phyloP scores from a whole-genome alignment of 768 basidiomycete genomes.

The Mycena amicta region DNA sequence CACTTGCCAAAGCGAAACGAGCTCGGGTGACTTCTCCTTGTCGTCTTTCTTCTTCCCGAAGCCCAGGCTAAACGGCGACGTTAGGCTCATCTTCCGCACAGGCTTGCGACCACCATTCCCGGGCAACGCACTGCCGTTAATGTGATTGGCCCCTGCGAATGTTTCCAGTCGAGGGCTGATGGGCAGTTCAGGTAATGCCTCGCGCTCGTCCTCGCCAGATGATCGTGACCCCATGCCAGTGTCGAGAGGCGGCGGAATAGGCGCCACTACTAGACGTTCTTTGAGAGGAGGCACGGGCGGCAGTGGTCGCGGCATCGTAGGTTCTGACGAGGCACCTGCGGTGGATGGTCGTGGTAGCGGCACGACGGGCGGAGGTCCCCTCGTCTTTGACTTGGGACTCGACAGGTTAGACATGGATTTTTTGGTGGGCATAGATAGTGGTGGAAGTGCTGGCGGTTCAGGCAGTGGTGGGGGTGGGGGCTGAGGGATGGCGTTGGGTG shows the following conservation, averaged over 20 bases:
- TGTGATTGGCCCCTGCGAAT: constrained; percentile 18
- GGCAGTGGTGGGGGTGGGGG: constrained; percentile 20
- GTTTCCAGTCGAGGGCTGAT: constrained; percentile 22
- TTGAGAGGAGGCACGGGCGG: constrained; percentile 1
- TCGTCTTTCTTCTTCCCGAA: constrained; percentile 57
- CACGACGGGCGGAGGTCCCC: constrained; percentile 20
- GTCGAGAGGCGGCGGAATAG: not conserved
- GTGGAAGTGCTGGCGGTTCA: constrained; percentile 4
- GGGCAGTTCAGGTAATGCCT: constrained; percentile 14
- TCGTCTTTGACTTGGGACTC: constrained; percentile 22
- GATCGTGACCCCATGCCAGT: constrained; percentile 13
- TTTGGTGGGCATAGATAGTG: constrained; percentile 12
- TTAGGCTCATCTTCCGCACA: constrained; percentile 70
- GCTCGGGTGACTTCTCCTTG: constrained; percentile 38
- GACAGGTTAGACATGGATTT: constrained; percentile 18
- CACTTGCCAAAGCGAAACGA: constrained; percentile 23
- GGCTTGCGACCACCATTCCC: constrained; percentile 37
- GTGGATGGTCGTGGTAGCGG: constrained; percentile 40
- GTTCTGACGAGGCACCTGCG: constrained; percentile 29
- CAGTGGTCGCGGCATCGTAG: constrained; percentile 1
- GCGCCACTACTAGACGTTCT: constrained; percentile 1
- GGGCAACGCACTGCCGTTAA: constrained; percentile 11
- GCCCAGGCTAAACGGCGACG: constrained; percentile 60
- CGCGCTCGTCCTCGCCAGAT: constrained; percentile 14
- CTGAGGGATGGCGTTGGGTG: constrained; percentile 21